These are phyloP conservation scores for Byssothecium circinans DNA, from an alignment of 2,329 filamentous ascomycete genomes.

Conservation along the genomic window DNA sequence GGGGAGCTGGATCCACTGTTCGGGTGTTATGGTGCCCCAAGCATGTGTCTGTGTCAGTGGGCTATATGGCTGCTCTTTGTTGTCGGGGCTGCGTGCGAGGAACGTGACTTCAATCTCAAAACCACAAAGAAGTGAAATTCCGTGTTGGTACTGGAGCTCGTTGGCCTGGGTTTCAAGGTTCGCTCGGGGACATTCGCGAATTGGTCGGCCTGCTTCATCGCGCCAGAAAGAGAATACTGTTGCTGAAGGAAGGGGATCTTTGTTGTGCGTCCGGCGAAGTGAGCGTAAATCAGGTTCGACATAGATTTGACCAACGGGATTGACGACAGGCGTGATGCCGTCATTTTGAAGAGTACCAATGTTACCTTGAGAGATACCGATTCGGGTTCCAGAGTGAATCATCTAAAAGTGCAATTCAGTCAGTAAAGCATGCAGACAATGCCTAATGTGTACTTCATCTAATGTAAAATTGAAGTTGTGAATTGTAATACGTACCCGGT, in stretches of 20 bases:
- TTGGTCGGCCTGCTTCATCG: conserved; percentile 55
- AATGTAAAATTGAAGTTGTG: too few species aligned
- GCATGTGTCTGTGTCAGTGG: conserved; percentile 66
- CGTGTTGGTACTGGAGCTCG: conserved; percentile 53
- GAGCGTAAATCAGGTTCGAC: conserved; percentile 67
- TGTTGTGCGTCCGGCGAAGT: conserved; percentile 56
- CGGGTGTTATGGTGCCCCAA: conserved; percentile 68
- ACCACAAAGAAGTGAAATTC: conserved; percentile 66
- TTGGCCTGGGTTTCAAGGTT: conserved; percentile 53
- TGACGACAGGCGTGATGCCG: conserved; percentile 54
- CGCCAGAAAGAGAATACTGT: conserved; percentile 69
- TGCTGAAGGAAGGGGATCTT: conserved; percentile 55
- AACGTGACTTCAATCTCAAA: conserved; percentile 84
- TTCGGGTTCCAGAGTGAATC: conserved; percentile 37
- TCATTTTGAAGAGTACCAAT: conserved; percentile 72
- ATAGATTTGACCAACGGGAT: conserved; percentile 65
- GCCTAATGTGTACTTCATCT: too few species aligned
- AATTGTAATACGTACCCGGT: conserved; percentile 13
- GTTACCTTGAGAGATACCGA: conserved; percentile 66
- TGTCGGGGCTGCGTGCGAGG: conserved; percentile 52
- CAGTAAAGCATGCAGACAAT: neutral
- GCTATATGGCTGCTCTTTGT: conserved; percentile 38
- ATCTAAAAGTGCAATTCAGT: conserved; percentile 15
- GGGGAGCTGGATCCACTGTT: conserved; percentile 61
- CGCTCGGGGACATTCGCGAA: conserved; percentile 63